These are phyloP conservation scores for Funneliformis caledonium DNA, from an alignment of 371 early-diverging fungal genomes.

Conservation along the genomic window DNA sequence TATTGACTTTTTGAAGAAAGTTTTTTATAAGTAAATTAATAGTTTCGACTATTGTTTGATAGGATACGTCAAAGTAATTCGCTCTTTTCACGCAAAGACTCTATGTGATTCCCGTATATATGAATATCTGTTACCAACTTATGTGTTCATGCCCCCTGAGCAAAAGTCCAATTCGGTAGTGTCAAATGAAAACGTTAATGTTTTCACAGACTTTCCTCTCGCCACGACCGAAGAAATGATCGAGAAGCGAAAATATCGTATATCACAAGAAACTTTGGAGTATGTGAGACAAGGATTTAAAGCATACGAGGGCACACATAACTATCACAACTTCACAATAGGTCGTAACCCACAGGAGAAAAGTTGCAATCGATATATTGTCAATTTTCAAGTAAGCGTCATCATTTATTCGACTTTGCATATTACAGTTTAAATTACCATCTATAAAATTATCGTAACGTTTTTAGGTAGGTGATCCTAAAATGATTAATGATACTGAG, in stretches of 20 bases:
- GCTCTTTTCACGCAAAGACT: constrained; percentile 91
- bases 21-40: not conserved
- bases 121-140: constrained; percentile 97
- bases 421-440: not conserved
- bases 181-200: constrained; percentile 40
- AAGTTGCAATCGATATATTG: constrained; percentile 80
- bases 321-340: constrained; percentile 98
- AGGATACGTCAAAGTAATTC: constrained; percentile 74
- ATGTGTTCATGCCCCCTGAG: constrained; percentile 65
- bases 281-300: constrained; percentile 71
- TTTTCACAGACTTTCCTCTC: constrained; percentile 46
- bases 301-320: constrained; percentile 88
- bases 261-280: constrained; percentile 60
- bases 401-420: not conserved
- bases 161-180: not conserved
- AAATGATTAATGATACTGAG: constrained; percentile 77
- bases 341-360: constrained; percentile 75
- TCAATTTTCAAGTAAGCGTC: constrained; percentile 65
- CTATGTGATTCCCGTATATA: constrained; percentile 94
- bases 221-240: constrained; percentile 56
- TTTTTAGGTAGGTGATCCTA: constrained; percentile 70
- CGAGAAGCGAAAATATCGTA: constrained; percentile 64
- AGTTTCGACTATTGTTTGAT: constrained; percentile 37
- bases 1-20: not conserved
- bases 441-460: not conserved